Base-by-base conservation (phyloP, 2,329 filamentous ascomycete species). In the Alternaria novae-zelandiae region DNA sequence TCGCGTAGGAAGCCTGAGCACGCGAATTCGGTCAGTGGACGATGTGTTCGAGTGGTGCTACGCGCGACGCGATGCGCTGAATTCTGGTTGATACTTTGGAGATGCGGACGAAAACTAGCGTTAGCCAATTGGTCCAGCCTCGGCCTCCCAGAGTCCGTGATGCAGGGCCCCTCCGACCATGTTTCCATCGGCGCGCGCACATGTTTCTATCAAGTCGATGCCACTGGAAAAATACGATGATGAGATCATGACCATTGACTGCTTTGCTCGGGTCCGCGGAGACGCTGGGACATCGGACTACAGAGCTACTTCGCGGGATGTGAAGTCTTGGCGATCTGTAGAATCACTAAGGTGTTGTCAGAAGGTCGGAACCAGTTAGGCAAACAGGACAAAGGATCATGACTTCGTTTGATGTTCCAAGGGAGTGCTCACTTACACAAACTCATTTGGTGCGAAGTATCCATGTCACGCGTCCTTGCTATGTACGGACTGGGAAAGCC, bases 81-180 rank as follows among this genome's bases (percentile, higher is more conserved):
- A 20, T 53, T 53, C 12, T 30, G 30, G 13, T 45, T 51, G 57
- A 36, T 63, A 51, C 57, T 60, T 50, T 59, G 57, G 32, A 60
- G 57, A 60, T 60, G 57, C 30, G 61, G 55, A 51, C 32, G 57
- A 63, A 63, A 60, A 60, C 50, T 63, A 58, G 61, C 28, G 50
- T 51, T 55, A 26, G 51, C 44, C 44, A 26, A 41, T 51, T 55
- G 30, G 60, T 50, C 36, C 56, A 60, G 43, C 61, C 61, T 62
- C 54, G 54, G 61, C 55, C 44, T 32, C 36, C 36, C 36, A 41
- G 36, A 41, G 36, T 51, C 23, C 50, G 30, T 32, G 47, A 55
- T 56, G 57, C 60, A 62, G 59, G 55, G 59, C 59, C 26, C 43
- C 30, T 59, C 43, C 15, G 28, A 50, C 47, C n/a, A 32, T 47